These are phyloP conservation scores for Mallotus nudiflorus DNA, from an alignment of 345 rosid species.

Conservation along the genomic window DNA sequence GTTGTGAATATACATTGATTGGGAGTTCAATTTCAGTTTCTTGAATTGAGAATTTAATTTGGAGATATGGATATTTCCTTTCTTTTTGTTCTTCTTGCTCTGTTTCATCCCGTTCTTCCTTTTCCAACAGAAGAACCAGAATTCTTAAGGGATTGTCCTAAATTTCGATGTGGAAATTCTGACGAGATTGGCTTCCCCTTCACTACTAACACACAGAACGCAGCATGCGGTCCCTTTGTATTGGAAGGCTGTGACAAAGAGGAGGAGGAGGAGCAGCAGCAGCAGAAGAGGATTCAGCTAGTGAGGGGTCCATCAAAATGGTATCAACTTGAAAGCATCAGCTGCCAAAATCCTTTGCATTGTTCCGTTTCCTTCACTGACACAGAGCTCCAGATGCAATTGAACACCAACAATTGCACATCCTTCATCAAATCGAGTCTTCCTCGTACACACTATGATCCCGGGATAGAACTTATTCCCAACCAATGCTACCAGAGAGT, in stretches of 20 bases:
- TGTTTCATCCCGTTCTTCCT: background rate
- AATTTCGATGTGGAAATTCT: background rate
- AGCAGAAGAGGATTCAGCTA: background rate
- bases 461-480: background rate
- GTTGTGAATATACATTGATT: too few relatives aligned
- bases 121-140: background rate
- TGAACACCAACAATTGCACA: background rate
- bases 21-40: background rate
- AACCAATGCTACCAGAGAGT: background rate
- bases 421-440: background rate
- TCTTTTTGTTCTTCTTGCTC: background rate
- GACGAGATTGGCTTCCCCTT: background rate
- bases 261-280: too few relatives aligned
- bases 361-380: background rate
- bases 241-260: background rate
- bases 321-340: background rate
- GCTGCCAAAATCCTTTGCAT: background rate
- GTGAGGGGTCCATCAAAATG: background rate
- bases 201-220: background rate
- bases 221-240: background rate
- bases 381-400: background rate
- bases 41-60: constrained; percentile 1
- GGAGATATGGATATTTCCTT: constrained; percentile 1
- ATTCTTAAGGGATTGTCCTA: background rate
- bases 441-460: background rate